phyloP scores from a whole-genome alignment of 2,329 filamentous ascomycete genomes.

The Exophiala phaeomuriformis region DNA sequence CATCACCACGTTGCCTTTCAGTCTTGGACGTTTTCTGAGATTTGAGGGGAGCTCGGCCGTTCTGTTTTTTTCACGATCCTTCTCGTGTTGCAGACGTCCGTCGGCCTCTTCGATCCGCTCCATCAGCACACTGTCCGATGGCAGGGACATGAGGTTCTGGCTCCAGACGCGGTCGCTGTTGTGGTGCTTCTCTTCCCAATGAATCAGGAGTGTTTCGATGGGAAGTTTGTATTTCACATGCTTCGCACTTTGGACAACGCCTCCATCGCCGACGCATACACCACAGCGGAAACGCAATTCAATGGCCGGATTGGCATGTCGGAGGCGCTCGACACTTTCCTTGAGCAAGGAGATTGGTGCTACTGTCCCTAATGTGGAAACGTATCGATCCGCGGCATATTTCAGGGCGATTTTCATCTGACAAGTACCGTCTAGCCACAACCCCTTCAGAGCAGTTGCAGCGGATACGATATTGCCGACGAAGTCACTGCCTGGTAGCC shows the following conservation, averaged over 20 bases:
- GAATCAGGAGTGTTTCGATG: constrained; percentile 13
- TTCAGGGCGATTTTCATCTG: constrained; percentile 28
- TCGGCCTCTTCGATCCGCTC: constrained; percentile 17
- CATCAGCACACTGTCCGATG: constrained; percentile 21
- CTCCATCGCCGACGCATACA: constrained; percentile 16
- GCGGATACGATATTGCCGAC: constrained; percentile 26
- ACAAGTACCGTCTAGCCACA: constrained; percentile 20
- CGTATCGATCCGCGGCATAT: constrained; percentile 25
- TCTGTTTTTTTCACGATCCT: constrained; percentile 9
- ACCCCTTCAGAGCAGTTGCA: constrained; percentile 20
- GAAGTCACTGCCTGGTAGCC: constrained; percentile 21
- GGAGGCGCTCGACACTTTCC: constrained; percentile 7
- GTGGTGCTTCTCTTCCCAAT: constrained; percentile 24
- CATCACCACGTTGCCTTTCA: constrained; percentile 18
- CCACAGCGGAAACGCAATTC: constrained; percentile 23
- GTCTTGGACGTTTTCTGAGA: constrained; percentile 16
- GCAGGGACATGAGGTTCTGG: constrained; percentile 20
- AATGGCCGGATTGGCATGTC: constrained; percentile 14
- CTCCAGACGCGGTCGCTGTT: constrained; percentile 6
- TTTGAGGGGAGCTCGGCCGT: neutral
- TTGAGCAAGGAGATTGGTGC: constrained; percentile 7
- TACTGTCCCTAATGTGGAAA: neutral
- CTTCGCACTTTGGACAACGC: constrained; percentile 1
- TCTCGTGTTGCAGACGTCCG: constrained; percentile 14
- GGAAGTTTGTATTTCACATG: constrained; percentile 15